Evolutionary conservation across 2,329 filamentous ascomycete genomes (phyloP), one percentile per base, ranked within the genome.

Genomic region (Arthrobotrys entomopaga): DNA sequence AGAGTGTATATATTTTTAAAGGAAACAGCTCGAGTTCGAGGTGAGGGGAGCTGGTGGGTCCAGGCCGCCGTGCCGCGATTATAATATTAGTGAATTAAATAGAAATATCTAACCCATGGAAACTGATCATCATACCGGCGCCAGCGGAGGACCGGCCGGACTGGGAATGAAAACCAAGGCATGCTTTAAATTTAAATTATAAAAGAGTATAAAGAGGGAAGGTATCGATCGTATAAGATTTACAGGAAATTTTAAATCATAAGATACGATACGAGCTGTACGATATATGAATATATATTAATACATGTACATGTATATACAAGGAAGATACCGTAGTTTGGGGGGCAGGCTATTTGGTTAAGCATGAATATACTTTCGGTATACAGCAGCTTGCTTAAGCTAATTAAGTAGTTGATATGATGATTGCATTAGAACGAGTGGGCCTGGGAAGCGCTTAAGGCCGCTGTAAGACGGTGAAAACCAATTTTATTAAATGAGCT

Each of bases 401-500:
- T n/a, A n/a, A n/a, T n/a, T 34, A 34, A 34, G 29, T 29, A 29
- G 3, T 29, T 29, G 26, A 29, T n/a, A 34, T 34, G 5, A 8
- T 34, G 29, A 34, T 34, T 34, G 29, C 26, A 29, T 29, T 34
- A 50, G 22, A 40, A 6, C 29, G 5, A n/a, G 54, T 43, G 38
- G 54, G 54, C 34, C 54, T 53, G 48, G 54, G 22, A 48, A 26
- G 46, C 42, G 43, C 34, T 24, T 19, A 34, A 34, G 40, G 40
- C 65, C 65, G 65, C 10, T 40, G 49, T 69, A 34, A 61, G 46
- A 56, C 65, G 65, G 65, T 69, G 56, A 48, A 61, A 50, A 69
- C 48, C 29, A 56, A 38, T 49, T 53, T 53, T 34, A 34, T 34
- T 13, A 34, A 53, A 53, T 19, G 50, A 19, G 42, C 13, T 19